These are phyloP conservation scores for Bryoglossum gracile DNA, from an alignment of 495 filamentous ascomycete genomes.

Conservation along the genomic window DNA sequence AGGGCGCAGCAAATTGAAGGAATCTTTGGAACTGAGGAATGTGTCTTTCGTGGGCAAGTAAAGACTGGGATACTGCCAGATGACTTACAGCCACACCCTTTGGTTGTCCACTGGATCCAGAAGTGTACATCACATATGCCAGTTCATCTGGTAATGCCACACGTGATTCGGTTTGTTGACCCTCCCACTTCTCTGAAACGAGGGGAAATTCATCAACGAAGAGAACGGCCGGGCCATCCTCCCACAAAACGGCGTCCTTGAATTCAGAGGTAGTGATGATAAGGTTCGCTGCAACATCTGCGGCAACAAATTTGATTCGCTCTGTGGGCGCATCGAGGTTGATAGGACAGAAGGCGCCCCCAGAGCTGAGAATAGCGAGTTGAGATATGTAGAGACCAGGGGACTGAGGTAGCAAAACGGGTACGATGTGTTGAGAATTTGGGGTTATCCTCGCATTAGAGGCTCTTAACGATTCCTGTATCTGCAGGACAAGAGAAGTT, in stretches of 20 bases:
- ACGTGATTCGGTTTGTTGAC: neutral
- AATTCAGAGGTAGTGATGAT: constrained; percentile 44
- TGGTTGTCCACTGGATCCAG: constrained; percentile 79
- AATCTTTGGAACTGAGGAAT: constrained; percentile 68
- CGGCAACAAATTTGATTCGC: constrained; percentile 62
- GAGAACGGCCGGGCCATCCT: constrained; percentile 27
- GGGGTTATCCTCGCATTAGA: neutral
- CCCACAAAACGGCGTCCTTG: constrained; percentile 26
- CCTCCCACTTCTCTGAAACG: neutral
- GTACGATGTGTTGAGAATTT: constrained; percentile 46
- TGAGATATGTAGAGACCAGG: constrained; percentile 63
- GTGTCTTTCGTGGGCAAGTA: constrained; percentile 68
- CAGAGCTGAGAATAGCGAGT: constrained; percentile 67
- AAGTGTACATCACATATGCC: constrained; percentile 90
- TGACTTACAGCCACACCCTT: constrained; percentile 82
- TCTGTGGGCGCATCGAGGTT: constrained; percentile 64
- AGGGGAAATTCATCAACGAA: constrained; percentile 22
- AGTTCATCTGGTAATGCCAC: constrained; percentile 33
- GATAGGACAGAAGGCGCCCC: constrained; percentile 74
- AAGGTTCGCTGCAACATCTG: constrained; percentile 54
- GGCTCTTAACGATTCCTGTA: constrained; percentile 3
- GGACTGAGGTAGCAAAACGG: constrained; percentile 64
- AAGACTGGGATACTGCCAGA: constrained; percentile 62
- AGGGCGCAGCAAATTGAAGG: constrained; percentile 80
- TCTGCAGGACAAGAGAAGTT: constrained; percentile 4